Conservation (phyloP, 176 grass and related monocot species). For the Saccharum officinarum region DNA sequence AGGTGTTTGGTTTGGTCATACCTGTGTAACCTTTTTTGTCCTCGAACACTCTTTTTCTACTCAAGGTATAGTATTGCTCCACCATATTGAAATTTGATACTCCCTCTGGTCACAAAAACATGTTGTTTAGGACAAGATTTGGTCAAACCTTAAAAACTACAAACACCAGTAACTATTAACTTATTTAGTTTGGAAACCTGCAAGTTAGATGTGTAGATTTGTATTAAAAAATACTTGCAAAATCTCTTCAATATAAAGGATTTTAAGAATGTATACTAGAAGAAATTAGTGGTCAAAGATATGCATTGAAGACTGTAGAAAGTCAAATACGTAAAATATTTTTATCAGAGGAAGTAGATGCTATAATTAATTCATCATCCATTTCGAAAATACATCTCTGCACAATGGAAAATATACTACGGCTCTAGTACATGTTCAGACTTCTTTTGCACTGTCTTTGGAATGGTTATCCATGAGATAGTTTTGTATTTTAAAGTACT, state of each 20-base stretch:
- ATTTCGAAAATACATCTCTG: conserved; percentile 4
- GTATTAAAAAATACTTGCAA: neutral
- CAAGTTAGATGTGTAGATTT: neutral
- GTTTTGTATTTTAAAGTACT: neutral
- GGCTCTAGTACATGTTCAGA: neutral
- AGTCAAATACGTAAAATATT: neutral
- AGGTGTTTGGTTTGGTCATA: conserved; percentile 20
- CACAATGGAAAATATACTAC: neutral
- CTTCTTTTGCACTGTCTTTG: neutral
- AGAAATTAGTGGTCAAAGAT: neutral
- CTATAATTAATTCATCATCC: neutral
- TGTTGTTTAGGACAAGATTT: neutral
- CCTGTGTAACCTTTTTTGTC: conserved; percentile 14
- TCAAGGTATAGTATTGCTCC: conserved; percentile 8
- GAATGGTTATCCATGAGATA: conserved; percentile 1
- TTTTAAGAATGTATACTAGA: neutral
- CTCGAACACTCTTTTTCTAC: neutral
- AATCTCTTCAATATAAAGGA: neutral
- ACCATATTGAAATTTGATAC: neutral
- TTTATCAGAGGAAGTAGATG: neutral
- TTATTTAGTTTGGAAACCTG: neutral
- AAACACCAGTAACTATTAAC: neutral
- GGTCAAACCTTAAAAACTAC: neutral
- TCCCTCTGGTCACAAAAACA: neutral
- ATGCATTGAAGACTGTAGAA: neutral